Evolutionary conservation across 768 basidiomycete genomes (phyloP).

Genomic region (Leccinum subgranulosum): DNA sequence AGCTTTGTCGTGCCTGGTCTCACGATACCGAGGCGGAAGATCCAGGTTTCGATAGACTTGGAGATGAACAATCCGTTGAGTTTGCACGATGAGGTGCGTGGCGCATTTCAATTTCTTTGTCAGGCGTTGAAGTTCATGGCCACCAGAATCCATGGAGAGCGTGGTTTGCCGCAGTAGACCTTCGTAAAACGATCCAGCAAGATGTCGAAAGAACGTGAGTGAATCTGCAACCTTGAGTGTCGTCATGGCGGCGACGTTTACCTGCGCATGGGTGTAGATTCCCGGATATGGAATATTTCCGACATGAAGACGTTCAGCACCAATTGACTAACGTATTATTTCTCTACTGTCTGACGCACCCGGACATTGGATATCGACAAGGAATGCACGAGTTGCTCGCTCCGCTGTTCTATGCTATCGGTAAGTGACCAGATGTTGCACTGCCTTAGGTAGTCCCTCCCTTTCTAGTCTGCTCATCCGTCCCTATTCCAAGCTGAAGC

Average conservation of each 20-base stretch:
- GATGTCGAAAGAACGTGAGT: constrained; percentile 95
- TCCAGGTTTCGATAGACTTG: constrained; percentile 41
- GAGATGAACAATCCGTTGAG: constrained; percentile 81
- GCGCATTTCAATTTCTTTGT: neutral
- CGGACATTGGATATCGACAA: constrained; percentile 90
- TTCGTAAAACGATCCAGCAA: constrained; percentile 85
- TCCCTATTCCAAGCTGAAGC: constrained; percentile 23
- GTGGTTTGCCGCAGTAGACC: constrained; percentile 88
- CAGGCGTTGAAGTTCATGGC: neutral
- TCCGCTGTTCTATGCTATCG: constrained; percentile 68
- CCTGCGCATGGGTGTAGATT: constrained; percentile 53
- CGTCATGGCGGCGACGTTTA: constrained; percentile 1
- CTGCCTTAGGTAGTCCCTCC: constrained; percentile 6
- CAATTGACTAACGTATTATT: constrained; percentile 87
- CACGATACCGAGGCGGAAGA: constrained; percentile 31
- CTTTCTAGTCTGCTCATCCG: constrained; percentile 15
- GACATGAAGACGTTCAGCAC: constrained; percentile 66
- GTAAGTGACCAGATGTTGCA: constrained; percentile 18
- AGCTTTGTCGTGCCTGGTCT: constrained; percentile 58
- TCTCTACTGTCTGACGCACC: constrained; percentile 74
- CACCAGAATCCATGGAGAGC: constrained; percentile 89
- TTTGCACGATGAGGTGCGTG: constrained; percentile 65
- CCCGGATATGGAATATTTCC: constrained; percentile 94
- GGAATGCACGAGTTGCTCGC: constrained; percentile 99
- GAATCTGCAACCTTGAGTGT: neutral